These are phyloP conservation scores for Carpinus fangiana DNA, from an alignment of 306 rosid species.

Conservation along the genomic window DNA sequence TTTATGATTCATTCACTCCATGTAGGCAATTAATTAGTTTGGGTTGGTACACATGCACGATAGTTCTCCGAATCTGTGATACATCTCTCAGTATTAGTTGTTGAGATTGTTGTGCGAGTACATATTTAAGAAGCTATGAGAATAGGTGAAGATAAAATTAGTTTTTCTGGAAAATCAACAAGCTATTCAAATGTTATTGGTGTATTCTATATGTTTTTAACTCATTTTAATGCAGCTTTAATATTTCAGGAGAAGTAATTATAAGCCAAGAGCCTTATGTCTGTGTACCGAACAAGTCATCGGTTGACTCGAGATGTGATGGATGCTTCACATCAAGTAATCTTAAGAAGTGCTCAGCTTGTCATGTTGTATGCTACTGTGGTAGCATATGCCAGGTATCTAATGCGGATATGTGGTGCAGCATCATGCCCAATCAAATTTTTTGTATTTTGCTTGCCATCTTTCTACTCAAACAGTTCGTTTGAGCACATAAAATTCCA, in stretches of 20 bases:
- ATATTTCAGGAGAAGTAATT: conserved; percentile 69
- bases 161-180: not conserved
- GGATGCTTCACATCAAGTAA: conserved; percentile 52
- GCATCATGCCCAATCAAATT: not conserved
- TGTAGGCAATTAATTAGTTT: no score
- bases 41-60: no score
- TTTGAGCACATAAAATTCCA: not conserved
- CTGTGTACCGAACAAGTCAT: conserved; percentile 64
- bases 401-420: not conserved
- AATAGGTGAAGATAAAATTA: not conserved
- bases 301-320: conserved; percentile 54
- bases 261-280: conserved; percentile 73
- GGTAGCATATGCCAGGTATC: conserved; percentile 64
- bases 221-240: conserved; percentile 2
- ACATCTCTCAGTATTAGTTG: not conserved
- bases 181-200: not conserved
- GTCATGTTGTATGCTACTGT: conserved; percentile 68
- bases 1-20: no score
- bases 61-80: no score
- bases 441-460: not conserved
- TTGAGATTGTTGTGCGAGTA: not conserved
- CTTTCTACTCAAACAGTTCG: not conserved
- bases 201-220: not conserved
- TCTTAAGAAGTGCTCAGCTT: conserved; percentile 69
- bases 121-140: not conserved